A percentile compares a stretch with the other conserved stretches of the same genome.
phyloP scores from a whole-genome alignment of 495 filamentous ascomycete genomes.

The Neurospora africana region DNA sequence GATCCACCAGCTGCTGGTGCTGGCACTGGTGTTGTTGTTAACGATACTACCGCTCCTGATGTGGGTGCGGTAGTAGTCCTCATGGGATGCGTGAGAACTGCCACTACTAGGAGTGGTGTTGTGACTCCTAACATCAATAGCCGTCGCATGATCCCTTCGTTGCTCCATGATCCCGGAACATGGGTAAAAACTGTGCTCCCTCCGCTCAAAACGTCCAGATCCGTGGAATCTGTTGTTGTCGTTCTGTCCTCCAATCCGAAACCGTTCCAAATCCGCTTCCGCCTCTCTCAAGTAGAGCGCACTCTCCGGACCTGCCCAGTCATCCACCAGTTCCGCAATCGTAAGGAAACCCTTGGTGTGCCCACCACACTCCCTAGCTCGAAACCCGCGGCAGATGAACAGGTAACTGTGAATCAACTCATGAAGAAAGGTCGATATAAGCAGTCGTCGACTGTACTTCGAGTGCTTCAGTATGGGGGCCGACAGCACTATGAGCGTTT shows the following conservation, averaged over 20 bases:
- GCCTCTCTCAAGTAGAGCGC: slow-evolving; percentile 39
- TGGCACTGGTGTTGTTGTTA: background rate
- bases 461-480: slow-evolving; percentile 35
- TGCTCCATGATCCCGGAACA: slow-evolving; percentile 18
- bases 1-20: background rate
- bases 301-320: slow-evolving; percentile 38
- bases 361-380: slow-evolving; percentile 36
- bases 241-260: slow-evolving; percentile 16
- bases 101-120: background rate
- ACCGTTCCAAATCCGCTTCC: slow-evolving; percentile 42
- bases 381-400: slow-evolving; percentile 44
- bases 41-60: background rate
- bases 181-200: slow-evolving; percentile 8
- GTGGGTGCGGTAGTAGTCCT: background rate
- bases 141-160: background rate
- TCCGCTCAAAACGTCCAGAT: background rate
- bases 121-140: background rate
- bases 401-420: slow-evolving; percentile 49
- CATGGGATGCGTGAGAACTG: background rate
- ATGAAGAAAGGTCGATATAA: slow-evolving; percentile 48
- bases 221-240: background rate
- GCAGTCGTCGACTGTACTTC: slow-evolving; percentile 38
- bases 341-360: slow-evolving; percentile 41
- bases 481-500: slow-evolving; percentile 46
- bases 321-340: slow-evolving; percentile 41